These are phyloP conservation scores for Plasmodium inui DNA, from an alignment of 169 alveolate genomes.

Conservation along the genomic window DNA sequence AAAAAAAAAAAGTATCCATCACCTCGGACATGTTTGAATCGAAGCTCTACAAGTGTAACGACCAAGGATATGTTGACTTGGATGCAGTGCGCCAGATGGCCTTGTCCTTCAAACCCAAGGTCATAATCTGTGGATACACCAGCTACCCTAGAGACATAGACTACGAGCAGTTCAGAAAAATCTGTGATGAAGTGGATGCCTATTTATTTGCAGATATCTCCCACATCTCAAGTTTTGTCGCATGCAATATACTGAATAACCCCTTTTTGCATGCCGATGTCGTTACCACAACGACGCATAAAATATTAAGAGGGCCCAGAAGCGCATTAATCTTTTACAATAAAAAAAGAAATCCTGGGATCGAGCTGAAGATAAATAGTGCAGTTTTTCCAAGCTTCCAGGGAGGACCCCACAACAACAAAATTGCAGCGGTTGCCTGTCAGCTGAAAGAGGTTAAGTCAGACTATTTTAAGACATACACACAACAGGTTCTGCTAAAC, in stretches of 20 bases:
- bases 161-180: conserved; percentile 90
- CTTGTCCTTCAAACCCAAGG: conserved; percentile 88
- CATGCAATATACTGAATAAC: conserved; percentile 92
- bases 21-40: conserved; percentile 95
- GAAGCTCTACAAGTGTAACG: conserved; percentile 88
- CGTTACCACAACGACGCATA: conserved; percentile 99
- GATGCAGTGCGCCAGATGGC: conserved; percentile 76
- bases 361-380: conserved; percentile 91
- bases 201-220: conserved; percentile 97
- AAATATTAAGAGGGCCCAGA: conserved; percentile 97
- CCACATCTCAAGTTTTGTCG: conserved; percentile 96
- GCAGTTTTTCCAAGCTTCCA: conserved; percentile 97
- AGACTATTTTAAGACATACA: conserved; percentile 82
- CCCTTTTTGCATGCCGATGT: conserved; percentile 95
- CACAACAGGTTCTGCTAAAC: conserved; percentile 82
- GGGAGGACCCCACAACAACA: conserved; percentile 97
- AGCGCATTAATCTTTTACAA: conserved; percentile 94
- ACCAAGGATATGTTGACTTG: conserved; percentile 78
- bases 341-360: conserved; percentile 87
- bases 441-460: conserved; percentile 86
- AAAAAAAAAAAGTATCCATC: conserved; percentile 93
- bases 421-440: conserved; percentile 91
- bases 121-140: conserved; percentile 90
- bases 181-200: conserved; percentile 96
- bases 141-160: conserved; percentile 89